These are phyloP conservation scores for Thuja plicata DNA, from an alignment of 83 land plant species.

Conservation along the genomic window DNA sequence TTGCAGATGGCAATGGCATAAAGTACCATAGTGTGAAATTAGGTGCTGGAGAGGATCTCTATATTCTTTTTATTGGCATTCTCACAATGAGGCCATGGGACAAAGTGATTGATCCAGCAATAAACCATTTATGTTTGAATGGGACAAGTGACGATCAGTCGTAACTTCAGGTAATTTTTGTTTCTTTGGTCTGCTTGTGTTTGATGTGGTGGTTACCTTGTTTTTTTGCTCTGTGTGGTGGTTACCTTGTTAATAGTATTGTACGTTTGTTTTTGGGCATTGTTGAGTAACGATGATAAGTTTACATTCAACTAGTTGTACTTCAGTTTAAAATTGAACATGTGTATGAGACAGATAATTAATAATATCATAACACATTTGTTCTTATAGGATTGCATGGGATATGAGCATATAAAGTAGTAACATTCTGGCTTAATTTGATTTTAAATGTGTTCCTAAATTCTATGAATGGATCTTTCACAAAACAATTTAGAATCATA, in stretches of 20 bases:
- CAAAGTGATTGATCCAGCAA: slow-evolving; percentile 72
- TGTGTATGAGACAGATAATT: background rate
- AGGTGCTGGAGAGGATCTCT: slow-evolving; percentile 98
- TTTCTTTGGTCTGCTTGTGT: slow-evolving; percentile 6
- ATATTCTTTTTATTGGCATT: slow-evolving; percentile 88
- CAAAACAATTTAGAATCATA: background rate
- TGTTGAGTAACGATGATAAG: background rate
- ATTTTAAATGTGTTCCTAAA: background rate
- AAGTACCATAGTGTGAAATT: slow-evolving; percentile 84
- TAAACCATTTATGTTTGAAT: slow-evolving; percentile 75
- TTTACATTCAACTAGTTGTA: background rate
- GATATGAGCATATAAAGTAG: background rate
- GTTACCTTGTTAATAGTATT: background rate
- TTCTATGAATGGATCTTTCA: background rate
- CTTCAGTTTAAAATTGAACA: background rate
- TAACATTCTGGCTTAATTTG: background rate
- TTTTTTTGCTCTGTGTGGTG: no score
- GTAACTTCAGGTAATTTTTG: slow-evolving; percentile 76
- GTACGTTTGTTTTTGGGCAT: background rate
- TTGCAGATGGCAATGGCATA: slow-evolving; percentile 85
- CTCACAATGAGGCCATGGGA: slow-evolving; percentile 99
- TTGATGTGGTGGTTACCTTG: background rate
- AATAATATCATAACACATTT: background rate
- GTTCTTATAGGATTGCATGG: background rate
- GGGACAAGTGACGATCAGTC: slow-evolving; percentile 64